Conservation (phyloP, 1,284 basidiomycete genomes). For the Cryptococcus sp. region DNA sequence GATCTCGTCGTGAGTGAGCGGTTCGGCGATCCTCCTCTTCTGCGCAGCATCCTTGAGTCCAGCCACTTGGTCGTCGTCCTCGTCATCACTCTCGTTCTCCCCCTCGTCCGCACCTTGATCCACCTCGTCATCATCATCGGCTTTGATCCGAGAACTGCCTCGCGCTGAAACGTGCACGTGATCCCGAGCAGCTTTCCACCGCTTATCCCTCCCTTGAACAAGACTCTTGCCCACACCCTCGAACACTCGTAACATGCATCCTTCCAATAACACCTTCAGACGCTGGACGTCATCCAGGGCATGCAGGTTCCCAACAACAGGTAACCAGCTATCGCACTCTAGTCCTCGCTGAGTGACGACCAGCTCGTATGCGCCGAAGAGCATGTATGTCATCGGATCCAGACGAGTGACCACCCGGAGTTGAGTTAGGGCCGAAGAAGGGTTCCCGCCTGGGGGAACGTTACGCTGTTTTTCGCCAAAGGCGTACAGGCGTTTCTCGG, state of each 20-base stretch:
- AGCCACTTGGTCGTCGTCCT: conserved; percentile 56
- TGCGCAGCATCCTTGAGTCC: background rate
- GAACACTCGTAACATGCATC: conserved; percentile 86
- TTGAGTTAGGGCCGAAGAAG: conserved; percentile 39
- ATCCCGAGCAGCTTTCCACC: conserved; percentile 24
- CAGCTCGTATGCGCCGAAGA: conserved; percentile 86
- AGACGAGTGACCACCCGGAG: conserved; percentile 81
- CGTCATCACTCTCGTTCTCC: conserved; percentile 62
- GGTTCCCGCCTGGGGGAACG: conserved; percentile 42
- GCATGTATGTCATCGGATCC: conserved; percentile 86
- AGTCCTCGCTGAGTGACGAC: conserved; percentile 68
- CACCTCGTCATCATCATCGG: conserved; percentile 11
- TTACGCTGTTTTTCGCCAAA: conserved; percentile 85
- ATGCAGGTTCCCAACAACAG: conserved; percentile 74
- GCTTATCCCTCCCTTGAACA: conserved; percentile 32
- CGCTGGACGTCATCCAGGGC: conserved; percentile 80
- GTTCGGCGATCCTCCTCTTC: conserved; percentile 26
- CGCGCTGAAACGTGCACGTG: conserved; percentile 20
- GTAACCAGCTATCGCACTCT: conserved; percentile 89
- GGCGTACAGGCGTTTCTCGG: conserved; percentile 78
- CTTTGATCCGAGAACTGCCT: conserved; percentile 26
- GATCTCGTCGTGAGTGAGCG: conserved; percentile 67
- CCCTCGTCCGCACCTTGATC: conserved; percentile 36
- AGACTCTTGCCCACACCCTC: conserved; percentile 69
- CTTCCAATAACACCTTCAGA: conserved; percentile 80